Evolutionary conservation across 257 asterid species (phyloP), one percentile per base, ranked within the genome.

Genomic region (Perilla frutescens): DNA sequence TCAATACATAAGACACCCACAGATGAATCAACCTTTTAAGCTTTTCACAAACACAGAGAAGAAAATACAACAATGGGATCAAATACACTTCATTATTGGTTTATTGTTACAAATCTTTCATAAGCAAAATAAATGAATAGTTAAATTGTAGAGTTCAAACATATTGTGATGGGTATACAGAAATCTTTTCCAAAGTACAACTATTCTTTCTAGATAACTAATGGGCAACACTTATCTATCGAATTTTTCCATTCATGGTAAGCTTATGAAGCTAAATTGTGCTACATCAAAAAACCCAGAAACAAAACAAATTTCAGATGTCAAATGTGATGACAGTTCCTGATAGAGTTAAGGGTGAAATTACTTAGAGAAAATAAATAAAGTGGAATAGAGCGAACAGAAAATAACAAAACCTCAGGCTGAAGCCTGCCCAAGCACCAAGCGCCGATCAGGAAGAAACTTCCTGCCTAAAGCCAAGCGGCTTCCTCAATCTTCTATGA

Each of bases 151-250:
- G 26, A 20, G 53, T 37, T 31, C 15, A 8, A 14, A 15, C 71
- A 45, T n/a, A 43, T n/a, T 34, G 61, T 31, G 47, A 50, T 59
- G 71, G 50, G 13, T 12, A 10, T 51, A 15, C 41, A 14, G 14
- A 41, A 41, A 49, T 15, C 10, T 14, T 14, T 50, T 6, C 7
- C 32, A 44, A 66, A 4, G 37, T n/a, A 34, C 34, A 44, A 13
- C 41, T 29, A 37, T 48, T n/a, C 1, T 65, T 49, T 59, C 31
- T 9, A 65, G 31, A 37, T 39, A 49, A 45, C 26, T 20, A 32
- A 61, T 61, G 51, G 62, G 50, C 74, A 37, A 8, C 36, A 79
- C 50, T 41, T 65, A 15, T 4, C 64, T 45, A 48, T 8, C 43
- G 47, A 12, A 57, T 59, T 15, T 63, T 47, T 26, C 29, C 62